phyloP scores from a whole-genome alignment of 1,139 yeast genomes.

The Blastobotrys persicus region DNA sequence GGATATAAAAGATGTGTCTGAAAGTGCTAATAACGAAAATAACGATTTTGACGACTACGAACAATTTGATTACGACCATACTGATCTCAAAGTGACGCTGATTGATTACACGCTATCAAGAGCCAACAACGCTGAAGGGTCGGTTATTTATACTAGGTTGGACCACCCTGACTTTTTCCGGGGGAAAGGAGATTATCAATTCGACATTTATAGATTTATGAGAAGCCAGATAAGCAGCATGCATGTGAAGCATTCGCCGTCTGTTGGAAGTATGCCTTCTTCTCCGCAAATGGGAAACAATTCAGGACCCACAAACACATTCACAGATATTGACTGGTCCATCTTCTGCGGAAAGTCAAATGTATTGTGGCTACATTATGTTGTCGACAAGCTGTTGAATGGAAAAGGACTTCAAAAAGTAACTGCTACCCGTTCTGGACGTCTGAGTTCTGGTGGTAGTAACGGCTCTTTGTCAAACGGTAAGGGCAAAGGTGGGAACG shows the following conservation, averaged over 20 bases:
- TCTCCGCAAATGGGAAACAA: conserved; percentile 14
- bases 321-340: conserved; percentile 41
- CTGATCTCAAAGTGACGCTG: conserved; percentile 45
- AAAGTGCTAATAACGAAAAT: not conserved
- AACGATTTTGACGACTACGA: conserved; percentile 18
- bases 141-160: conserved; percentile 35
- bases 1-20: conserved; percentile 11
- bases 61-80: conserved; percentile 17
- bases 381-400: conserved; percentile 44
- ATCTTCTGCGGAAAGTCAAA: conserved; percentile 45
- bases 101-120: conserved; percentile 59
- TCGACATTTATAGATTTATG: conserved; percentile 53
- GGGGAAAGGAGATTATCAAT: conserved; percentile 52
- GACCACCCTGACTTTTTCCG: conserved; percentile 53
- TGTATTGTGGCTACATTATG: conserved; percentile 50
- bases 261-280: conserved; percentile 1
- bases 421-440: conserved; percentile 27
- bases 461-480: conserved; percentile 27
- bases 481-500: conserved; percentile 21
- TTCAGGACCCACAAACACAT: conserved; percentile 13
- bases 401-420: conserved; percentile 37
- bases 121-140: conserved; percentile 31
- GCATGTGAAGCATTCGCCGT: conserved; percentile 10
- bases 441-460: conserved; percentile 28
- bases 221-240: conserved; percentile 28